phyloP scores from a whole-genome alignment of 305 asterid species.

The Petunia hybrid region DNA sequence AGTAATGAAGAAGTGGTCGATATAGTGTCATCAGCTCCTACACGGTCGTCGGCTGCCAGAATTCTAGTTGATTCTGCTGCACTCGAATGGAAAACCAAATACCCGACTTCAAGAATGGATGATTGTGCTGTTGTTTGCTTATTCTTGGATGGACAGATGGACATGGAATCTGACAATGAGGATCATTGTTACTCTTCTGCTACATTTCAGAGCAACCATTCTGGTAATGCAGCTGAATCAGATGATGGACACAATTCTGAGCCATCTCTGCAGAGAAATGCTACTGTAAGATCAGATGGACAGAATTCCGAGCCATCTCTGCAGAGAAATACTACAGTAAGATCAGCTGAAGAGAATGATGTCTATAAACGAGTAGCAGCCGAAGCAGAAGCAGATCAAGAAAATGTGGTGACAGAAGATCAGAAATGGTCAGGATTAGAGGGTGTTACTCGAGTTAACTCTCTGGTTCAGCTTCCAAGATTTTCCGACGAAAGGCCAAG shows the following conservation, averaged over 20 bases:
- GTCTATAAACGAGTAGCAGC: slow-evolving; percentile 46
- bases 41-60: slow-evolving; percentile 82
- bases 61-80: slow-evolving; percentile 81
- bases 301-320: slow-evolving; percentile 75
- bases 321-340: slow-evolving; percentile 75
- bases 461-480: slow-evolving; percentile 82
- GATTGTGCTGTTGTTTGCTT: slow-evolving; percentile 97
- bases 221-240: slow-evolving; percentile 67
- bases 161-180: slow-evolving; percentile 78
- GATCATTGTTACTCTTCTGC: slow-evolving; percentile 85
- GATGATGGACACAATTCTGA: slow-evolving; percentile 69
- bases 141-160: slow-evolving; percentile 88
- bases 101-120: slow-evolving; percentile 94
- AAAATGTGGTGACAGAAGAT: slow-evolving; percentile 50
- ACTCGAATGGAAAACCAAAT: slow-evolving; percentile 88
- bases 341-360: slow-evolving; percentile 70
- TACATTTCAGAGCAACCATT: slow-evolving; percentile 71
- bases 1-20: slow-evolving; percentile 94
- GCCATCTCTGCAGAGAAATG: slow-evolving; percentile 81
- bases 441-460: slow-evolving; percentile 85
- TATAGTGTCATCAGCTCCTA: slow-evolving; percentile 70
- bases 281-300: slow-evolving; percentile 60
- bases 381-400: slow-evolving; percentile 46
- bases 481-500: slow-evolving; percentile 68
- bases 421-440: slow-evolving; percentile 88